Evolutionary conservation across 441 rosid species (phyloP), one percentile per base, ranked within the genome.

Genomic region (Gossypium schwendimanii): DNA sequence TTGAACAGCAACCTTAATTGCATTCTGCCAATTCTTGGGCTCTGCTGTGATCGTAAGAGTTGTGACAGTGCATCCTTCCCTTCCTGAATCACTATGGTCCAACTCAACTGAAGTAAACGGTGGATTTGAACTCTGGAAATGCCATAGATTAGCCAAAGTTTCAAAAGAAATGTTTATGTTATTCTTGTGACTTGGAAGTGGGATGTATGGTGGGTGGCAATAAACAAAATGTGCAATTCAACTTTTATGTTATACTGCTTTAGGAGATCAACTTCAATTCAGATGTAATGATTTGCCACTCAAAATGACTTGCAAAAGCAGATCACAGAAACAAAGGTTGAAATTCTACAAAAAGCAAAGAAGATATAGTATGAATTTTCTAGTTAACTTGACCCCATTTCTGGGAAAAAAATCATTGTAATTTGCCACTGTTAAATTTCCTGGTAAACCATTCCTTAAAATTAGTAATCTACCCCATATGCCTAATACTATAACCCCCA

Each of bases 1-100:
- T 73, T 92, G 97, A 76, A 96, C 98, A 75, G 99, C 98, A 81
- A 93, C 96, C 87, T 74, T 87, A 64, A 96, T 87, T 65, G 99
- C 99, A 83, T 81, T 89, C 83, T 87, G 92, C 99, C 99, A 96
- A 81, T 90, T 96, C 80, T 87, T 85, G 76, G 99, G 98, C 78
- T 96, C 99, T 67, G 99, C 99, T 24, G 98, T 89, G 39, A 96
- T 93, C 65, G 99, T 96, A 71, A 96, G 98, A 73, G 99, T 96
- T 52, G 99, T 96, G 67, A 96, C 99, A 41, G 98, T 96, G 88
- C 99, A 96, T 62, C 97, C 97, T 85, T 96, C 98, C 84, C 99
- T 90, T 79, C 99, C 99, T 12, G 99, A 96, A 80, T 96, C 99
- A 80, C 99, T 93, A 82, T 96, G 99, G 84, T 96, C 99, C 86